A percentile compares a stretch with the other conserved stretches of the same genome.
These are phyloP conservation scores for Suillus alpinus DNA, from an alignment of 768 basidiomycete species.

Conservation along the genomic window DNA sequence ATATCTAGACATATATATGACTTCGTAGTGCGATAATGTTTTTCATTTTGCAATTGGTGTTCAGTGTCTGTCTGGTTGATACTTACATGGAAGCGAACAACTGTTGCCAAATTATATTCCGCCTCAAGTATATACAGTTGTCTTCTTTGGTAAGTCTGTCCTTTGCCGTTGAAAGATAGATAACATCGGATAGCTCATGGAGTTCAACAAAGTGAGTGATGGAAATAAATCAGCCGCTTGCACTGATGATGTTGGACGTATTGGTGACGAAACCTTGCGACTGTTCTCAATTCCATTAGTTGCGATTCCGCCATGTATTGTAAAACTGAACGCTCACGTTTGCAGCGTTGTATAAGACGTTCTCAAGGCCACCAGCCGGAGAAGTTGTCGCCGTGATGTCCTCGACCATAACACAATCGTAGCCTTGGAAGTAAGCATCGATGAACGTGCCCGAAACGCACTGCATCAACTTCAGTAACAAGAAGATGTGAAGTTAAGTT, in stretches of 20 bases:
- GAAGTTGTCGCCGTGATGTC: conserved; percentile 66
- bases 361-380: conserved; percentile 53
- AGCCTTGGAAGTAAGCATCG: conserved; percentile 63
- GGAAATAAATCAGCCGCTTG: not conserved
- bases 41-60: not conserved
- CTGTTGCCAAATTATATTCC: not conserved
- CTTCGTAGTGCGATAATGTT: not conserved
- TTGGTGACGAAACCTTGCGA: conserved; percentile 52
- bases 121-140: not conserved
- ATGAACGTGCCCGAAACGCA: conserved; percentile 64
- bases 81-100: not conserved
- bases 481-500: not conserved
- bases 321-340: conserved; percentile 39
- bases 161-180: not conserved
- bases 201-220: not conserved
- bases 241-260: conserved; percentile 27
- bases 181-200: not conserved
- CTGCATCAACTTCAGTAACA: conserved; percentile 25
- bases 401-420: conserved; percentile 56
- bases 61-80: not conserved
- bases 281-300: conserved; percentile 24
- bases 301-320: not conserved
- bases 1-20: not conserved
- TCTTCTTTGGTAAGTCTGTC: not conserved
- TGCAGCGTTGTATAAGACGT: conserved; percentile 53